Base-by-base conservation (phyloP, 257 asterid species). In the Linderniella brevidens region DNA sequence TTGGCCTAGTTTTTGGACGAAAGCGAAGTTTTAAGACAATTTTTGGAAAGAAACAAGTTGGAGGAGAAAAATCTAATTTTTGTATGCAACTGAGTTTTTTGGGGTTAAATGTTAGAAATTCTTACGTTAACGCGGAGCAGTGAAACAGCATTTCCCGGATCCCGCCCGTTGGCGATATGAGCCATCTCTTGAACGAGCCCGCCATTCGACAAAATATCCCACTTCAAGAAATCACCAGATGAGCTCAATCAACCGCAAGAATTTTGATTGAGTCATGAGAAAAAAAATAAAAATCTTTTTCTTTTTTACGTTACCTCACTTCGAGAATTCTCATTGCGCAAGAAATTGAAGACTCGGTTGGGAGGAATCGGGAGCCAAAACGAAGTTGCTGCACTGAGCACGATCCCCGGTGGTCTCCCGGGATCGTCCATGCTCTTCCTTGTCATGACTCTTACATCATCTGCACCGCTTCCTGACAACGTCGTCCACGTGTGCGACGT, bases 41-140 rank as follows among this genome's bases (percentile, higher is more conserved):
- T n/a, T n/a, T n/a, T n/a, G n/a, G n/a, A n/a, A n/a, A n/a, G n/a
- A n/a, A n/a, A n/a, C n/a, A n/a, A n/a, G n/a, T n/a, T n/a, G n/a
- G n/a, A n/a, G n/a, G n/a, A n/a, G n/a, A n/a, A n/a, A n/a, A n/a
- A n/a, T n/a, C n/a, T n/a, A n/a, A n/a, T n/a, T n/a, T n/a, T n/a
- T n/a, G n/a, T n/a, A n/a, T n/a, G n/a, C n/a, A n/a, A n/a, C n/a
- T n/a, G n/a, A n/a, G n/a, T n/a, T n/a, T n/a, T n/a, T n/a, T n/a
- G n/a, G n/a, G n/a, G n/a, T n/a, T n/a, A n/a, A n/a, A n/a, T n/a
- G n/a, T n/a, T n/a, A n/a, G n/a, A n/a, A n/a, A n/a, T n/a, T n/a
- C 84, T 72, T 68, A 87, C 97, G 10, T 73, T 80, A 35, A 87
- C 95, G 13, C 95, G 92, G 8, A 87, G 70, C 29, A 87, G 58